Evolutionary conservation across 192 early-diverging fungal species (phyloP).

Genomic region (Jimgerdemannia lactiflua): DNA sequence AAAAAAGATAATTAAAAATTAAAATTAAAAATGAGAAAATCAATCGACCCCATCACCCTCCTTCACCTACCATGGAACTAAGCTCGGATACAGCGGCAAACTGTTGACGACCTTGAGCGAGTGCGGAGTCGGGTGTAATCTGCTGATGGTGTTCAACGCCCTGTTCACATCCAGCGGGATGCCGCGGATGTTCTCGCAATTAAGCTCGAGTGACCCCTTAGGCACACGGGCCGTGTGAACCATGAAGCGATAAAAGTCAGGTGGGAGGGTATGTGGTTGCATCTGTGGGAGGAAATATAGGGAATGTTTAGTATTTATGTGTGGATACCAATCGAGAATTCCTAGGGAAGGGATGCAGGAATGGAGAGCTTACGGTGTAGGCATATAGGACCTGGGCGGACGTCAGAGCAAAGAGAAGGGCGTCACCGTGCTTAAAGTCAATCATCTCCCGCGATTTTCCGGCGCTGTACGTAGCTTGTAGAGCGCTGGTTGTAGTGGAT

Average conservation of each 20-base stretch:
- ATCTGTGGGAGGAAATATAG: slow-evolving; percentile 35
- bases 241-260: slow-evolving; percentile 61
- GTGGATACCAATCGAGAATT: too few relatives aligned
- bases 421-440: slow-evolving; percentile 51
- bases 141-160: slow-evolving; percentile 24
- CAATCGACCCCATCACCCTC: background rate
- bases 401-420: slow-evolving; percentile 48
- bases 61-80: slow-evolving; percentile 53
- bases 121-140: slow-evolving; percentile 37
- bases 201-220: slow-evolving; percentile 48
- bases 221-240: slow-evolving; percentile 61
- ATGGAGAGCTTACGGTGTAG: slow-evolving; percentile 46
- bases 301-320: too few relatives aligned
- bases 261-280: slow-evolving; percentile 51
- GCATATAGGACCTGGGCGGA: slow-evolving; percentile 56
- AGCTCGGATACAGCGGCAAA: slow-evolving; percentile 34
- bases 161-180: slow-evolving; percentile 34
- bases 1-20: background rate
- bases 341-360: background rate
- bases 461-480: slow-evolving; percentile 54
- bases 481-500: slow-evolving; percentile 29
- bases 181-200: slow-evolving; percentile 47
- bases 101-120: slow-evolving; percentile 29
- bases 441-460: slow-evolving; percentile 51
- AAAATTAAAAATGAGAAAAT: background rate